Conservation (phyloP, 164 flowering plant species). For the Dillenia turbinata region DNA sequence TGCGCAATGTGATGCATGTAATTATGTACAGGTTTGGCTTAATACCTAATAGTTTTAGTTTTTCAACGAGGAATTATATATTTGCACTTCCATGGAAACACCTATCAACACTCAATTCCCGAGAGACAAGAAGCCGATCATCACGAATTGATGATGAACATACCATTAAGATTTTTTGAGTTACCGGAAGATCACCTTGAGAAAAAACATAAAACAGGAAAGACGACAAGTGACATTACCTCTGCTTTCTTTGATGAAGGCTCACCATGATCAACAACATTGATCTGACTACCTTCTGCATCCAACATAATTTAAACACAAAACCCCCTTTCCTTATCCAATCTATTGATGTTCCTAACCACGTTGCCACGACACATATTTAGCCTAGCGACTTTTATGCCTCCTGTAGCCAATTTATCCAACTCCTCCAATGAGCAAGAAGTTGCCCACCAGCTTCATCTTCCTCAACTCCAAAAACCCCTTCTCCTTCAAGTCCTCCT, state of each 20-base stretch:
- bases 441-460: constrained; percentile 86
- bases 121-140: too few species aligned
- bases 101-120: too few species aligned
- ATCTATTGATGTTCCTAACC: constrained; percentile 60
- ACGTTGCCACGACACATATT: constrained; percentile 80
- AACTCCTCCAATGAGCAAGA: constrained; percentile 50
- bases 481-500: constrained; percentile 61
- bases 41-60: too few species aligned
- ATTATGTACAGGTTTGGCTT: too few species aligned
- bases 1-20: too few species aligned
- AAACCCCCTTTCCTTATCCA: constrained; percentile 73
- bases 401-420: constrained; percentile 59
- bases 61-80: too few species aligned
- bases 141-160: too few species aligned
- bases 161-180: too few species aligned
- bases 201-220: too few species aligned
- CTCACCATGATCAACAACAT: constrained; percentile 66
- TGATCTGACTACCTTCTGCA: constrained; percentile 76
- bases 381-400: constrained; percentile 84
- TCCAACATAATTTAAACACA: constrained; percentile 81
- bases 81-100: too few species aligned
- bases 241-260: constrained; percentile 59
- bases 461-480: constrained; percentile 81
- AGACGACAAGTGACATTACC: constrained; percentile 22
- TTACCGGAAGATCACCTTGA: too few species aligned